A percentile compares a stretch with the other conserved stretches of the same genome.
These are phyloP conservation scores for Tausonia pullulans DNA, from an alignment of 1,284 basidiomycete species.

Conservation along the genomic window DNA sequence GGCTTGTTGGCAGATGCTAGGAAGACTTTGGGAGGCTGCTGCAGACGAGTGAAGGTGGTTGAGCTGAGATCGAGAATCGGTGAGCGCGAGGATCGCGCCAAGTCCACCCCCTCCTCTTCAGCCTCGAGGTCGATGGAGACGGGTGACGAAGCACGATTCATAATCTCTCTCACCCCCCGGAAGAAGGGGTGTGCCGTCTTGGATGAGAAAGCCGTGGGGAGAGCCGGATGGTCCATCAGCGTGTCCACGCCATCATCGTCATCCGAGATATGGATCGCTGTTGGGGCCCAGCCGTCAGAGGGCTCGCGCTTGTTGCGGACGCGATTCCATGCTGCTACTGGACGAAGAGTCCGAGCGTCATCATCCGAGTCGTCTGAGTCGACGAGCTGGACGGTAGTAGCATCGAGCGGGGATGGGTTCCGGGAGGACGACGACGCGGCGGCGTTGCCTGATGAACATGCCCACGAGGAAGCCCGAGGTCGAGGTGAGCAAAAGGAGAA, in stretches of 20 bases:
- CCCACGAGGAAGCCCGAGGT: no score
- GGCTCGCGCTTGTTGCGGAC: background rate
- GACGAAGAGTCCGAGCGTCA: background rate
- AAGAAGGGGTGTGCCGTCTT: constrained; percentile 3
- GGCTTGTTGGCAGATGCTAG: background rate
- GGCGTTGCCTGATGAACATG: no score
- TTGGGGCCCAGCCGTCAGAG: background rate
- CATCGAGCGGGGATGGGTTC: no score
- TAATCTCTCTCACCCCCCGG: background rate
- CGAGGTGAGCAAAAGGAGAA: no score
- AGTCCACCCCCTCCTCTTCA: background rate
- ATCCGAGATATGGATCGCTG: background rate
- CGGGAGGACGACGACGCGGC: no score
- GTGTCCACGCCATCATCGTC: background rate
- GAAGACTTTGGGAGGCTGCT: background rate
- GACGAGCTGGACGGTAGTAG: no score
- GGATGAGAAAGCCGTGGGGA: background rate
- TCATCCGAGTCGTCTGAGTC: no score
- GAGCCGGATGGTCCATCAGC: background rate
- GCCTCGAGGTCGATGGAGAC: background rate
- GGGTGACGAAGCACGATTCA: background rate
- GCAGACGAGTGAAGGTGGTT: background rate
- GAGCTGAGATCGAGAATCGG: background rate
- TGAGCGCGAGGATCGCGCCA: background rate
- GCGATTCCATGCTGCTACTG: background rate